A percentile compares a stretch with the other conserved stretches of the same genome.
phyloP scores from a whole-genome alignment of 2,329 filamentous ascomycete species.

The Zasmidium angulare region DNA sequence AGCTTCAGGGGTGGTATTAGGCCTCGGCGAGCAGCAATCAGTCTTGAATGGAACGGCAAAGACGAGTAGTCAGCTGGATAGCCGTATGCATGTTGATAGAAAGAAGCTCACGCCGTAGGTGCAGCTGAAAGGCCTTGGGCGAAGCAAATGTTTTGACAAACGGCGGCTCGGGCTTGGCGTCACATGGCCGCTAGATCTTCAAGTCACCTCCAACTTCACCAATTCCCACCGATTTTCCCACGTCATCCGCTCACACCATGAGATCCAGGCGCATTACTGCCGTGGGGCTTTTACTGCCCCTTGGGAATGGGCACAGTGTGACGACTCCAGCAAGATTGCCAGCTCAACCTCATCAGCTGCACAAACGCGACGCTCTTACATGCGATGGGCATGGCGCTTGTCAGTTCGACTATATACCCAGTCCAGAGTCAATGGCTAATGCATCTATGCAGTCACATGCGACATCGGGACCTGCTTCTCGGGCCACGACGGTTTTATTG shows the following conservation, averaged over 20 bases:
- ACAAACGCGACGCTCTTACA: not conserved
- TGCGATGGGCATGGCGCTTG: slow-evolving; percentile 2
- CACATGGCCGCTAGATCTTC: not conserved
- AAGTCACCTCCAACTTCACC: not conserved
- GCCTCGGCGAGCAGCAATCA: not conserved
- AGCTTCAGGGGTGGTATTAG: not conserved
- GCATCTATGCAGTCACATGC: slow-evolving; percentile 1
- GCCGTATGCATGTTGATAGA: not conserved
- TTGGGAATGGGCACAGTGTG: slow-evolving; percentile 10
- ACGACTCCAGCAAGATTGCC: slow-evolving; percentile 5
- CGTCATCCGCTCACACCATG: no score
- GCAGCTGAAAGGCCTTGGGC: no score
- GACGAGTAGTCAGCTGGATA: not conserved
- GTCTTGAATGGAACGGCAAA: no score
- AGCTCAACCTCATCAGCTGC: no score
- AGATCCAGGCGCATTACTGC: no score
- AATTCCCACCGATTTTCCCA: no score
- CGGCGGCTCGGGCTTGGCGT: not conserved
- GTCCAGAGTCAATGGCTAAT: no score
- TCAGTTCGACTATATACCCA: no score
- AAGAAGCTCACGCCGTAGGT: not conserved
- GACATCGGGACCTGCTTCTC: slow-evolving; percentile 19
- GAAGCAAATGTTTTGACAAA: not conserved
- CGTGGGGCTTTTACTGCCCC: no score
- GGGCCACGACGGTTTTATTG: slow-evolving; percentile 14